A percentile compares a stretch with the other conserved stretches of the same genome.
Conservation (phyloP, 1,139 yeast genomes). For the Saccharomyces hybrid region DNA sequence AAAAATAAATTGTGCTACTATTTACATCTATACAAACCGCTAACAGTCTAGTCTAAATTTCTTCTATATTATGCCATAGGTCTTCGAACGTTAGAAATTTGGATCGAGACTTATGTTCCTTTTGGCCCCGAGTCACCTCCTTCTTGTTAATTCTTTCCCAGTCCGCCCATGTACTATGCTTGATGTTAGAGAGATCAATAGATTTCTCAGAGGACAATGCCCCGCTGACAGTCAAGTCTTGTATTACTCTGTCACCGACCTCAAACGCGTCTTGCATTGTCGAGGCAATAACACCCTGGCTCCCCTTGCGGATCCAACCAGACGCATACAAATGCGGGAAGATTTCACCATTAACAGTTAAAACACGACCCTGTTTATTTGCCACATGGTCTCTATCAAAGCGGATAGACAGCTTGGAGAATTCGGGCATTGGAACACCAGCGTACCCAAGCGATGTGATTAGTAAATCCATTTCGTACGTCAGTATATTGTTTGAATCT, state of each 20-base stretch:
- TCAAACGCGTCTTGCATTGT: slow-evolving; percentile 83
- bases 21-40: neutral
- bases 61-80: slow-evolving; percentile 5
- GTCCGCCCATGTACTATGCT: slow-evolving; percentile 55
- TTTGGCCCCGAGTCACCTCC: slow-evolving; percentile 47
- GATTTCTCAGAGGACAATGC: slow-evolving; percentile 9
- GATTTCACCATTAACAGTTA: slow-evolving; percentile 30
- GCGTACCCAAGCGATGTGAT: slow-evolving; percentile 81
- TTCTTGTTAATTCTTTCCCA: slow-evolving; percentile 57
- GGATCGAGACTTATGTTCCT: slow-evolving; percentile 44
- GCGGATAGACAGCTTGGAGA: slow-evolving; percentile 42
- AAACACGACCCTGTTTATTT: slow-evolving; percentile 55
- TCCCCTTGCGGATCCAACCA: slow-evolving; percentile 92
- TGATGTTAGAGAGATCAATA: slow-evolving; percentile 30
- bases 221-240: slow-evolving; percentile 38
- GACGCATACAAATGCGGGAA: slow-evolving; percentile 62
- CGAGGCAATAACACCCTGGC: slow-evolving; percentile 85
- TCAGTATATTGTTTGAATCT: slow-evolving; percentile 30
- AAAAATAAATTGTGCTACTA: neutral
- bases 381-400: slow-evolving; percentile 59
- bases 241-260: slow-evolving; percentile 58
- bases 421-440: slow-evolving; percentile 57
- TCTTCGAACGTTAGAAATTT: slow-evolving; percentile 18
- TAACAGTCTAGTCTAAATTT: neutral
- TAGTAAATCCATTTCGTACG: slow-evolving; percentile 54